Evolutionary conservation across 768 basidiomycete species (phyloP).

Genomic region (Cystobasidiopsis lactophilus): DNA sequence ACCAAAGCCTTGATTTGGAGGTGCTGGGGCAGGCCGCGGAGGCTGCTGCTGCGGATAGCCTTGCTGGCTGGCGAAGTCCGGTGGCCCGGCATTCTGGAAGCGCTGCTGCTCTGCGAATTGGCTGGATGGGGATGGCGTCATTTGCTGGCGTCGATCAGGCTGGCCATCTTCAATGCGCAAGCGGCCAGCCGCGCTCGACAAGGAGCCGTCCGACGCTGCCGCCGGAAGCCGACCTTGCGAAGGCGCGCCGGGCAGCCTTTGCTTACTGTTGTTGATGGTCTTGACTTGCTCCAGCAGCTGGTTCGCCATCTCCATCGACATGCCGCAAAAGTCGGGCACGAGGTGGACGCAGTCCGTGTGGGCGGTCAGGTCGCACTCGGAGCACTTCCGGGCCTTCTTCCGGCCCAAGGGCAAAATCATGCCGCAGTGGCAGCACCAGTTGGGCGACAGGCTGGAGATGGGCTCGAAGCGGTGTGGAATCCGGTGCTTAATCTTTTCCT

Average conservation of each 20-base stretch:
- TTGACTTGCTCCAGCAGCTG: slow-evolving; percentile 76
- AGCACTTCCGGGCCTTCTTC: slow-evolving; percentile 87
- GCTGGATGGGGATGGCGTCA: background rate
- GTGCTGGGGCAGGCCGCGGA: background rate
- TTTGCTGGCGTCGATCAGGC: background rate
- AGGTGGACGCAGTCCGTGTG: slow-evolving; percentile 73
- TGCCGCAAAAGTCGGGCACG: slow-evolving; percentile 97
- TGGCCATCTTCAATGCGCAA: background rate
- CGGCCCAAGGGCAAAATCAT: slow-evolving; percentile 82
- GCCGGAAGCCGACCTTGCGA: slow-evolving; percentile 3
- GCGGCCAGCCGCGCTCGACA: background rate
- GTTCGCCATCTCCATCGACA: slow-evolving; percentile 99
- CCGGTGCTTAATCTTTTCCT: slow-evolving; percentile 96
- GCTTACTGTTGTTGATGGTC: slow-evolving; percentile 26
- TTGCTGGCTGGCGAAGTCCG: background rate
- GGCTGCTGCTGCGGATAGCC: background rate
- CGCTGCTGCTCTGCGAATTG: background rate
- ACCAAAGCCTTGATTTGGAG: background rate
- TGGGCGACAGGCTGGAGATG: slow-evolving; percentile 86
- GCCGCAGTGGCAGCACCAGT: slow-evolving; percentile 99
- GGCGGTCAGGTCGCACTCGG: slow-evolving; percentile 88
- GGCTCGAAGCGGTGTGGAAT: slow-evolving; percentile 97
- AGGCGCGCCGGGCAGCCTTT: slow-evolving; percentile 4
- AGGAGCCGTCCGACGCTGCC: background rate
- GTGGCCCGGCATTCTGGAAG: background rate